A percentile compares a stretch with the other conserved stretches of the same genome.
Evolutionary conservation across 352 stramenopile genomes (phyloP).

Genomic region (Phytophthora vignae): DNA sequence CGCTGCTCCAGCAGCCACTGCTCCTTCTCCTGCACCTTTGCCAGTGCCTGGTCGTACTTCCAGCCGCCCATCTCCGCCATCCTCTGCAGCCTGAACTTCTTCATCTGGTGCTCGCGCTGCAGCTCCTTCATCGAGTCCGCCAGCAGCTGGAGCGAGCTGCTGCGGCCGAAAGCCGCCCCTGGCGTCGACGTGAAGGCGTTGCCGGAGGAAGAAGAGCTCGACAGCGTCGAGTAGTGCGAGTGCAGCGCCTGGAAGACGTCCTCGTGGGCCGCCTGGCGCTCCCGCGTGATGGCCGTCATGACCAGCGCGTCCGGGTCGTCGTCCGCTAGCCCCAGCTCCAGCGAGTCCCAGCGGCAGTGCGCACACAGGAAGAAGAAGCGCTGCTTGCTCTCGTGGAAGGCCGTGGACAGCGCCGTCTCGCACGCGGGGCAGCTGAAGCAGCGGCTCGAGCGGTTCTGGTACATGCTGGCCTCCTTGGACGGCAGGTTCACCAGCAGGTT

Average conservation of each 20-base stretch:
- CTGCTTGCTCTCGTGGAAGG: constrained; percentile 59
- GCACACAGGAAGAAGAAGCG: constrained; percentile 85
- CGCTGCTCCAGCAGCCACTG: constrained; percentile 68
- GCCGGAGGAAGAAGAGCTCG: constrained; percentile 9
- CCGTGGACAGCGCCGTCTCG: constrained; percentile 70
- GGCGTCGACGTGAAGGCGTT: constrained; percentile 22
- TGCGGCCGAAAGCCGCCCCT: constrained; percentile 21
- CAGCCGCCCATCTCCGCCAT: constrained; percentile 79
- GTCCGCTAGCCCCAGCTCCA: constrained; percentile 65
- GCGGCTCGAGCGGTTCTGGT: constrained; percentile 89
- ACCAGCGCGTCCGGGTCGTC: constrained; percentile 87
- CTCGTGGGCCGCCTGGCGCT: constrained; percentile 77
- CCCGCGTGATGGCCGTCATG: constrained; percentile 79
- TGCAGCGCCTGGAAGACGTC: constrained; percentile 81
- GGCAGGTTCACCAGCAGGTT: constrained; percentile 88
- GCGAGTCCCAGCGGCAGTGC: constrained; percentile 90
- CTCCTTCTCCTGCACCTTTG: constrained; percentile 61
- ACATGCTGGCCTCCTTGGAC: constrained; percentile 87
- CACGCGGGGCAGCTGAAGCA: constrained; percentile 85
- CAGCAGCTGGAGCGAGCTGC: constrained; percentile 55
- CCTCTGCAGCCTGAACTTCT: constrained; percentile 73
- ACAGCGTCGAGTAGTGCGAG: constrained; percentile 52
- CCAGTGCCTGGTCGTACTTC: constrained; percentile 71
- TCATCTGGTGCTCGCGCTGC: constrained; percentile 87
- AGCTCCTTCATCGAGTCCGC: constrained; percentile 80